Conservation (phyloP, 2,329 filamentous ascomycete genomes). For the Scedosporium dehoogii region DNA sequence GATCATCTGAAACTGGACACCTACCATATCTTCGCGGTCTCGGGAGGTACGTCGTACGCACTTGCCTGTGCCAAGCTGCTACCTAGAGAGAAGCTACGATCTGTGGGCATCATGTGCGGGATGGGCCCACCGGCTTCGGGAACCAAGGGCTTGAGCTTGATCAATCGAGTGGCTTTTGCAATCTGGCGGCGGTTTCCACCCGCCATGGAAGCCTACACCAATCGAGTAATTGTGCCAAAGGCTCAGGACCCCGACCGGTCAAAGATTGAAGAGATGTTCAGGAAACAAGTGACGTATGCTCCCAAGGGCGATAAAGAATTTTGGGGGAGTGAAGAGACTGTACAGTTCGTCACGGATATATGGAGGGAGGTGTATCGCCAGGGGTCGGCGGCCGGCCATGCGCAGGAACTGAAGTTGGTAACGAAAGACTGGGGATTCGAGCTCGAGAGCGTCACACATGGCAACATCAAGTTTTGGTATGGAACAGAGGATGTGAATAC, state of each 20-base stretch:
- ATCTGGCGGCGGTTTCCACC: background rate
- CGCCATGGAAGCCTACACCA: background rate
- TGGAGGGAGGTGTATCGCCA: background rate
- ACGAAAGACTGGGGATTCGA: constrained; percentile 3
- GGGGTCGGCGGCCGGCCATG: background rate
- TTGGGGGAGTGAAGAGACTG: background rate
- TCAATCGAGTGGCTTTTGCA: background rate
- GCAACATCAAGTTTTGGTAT: constrained; percentile 6
- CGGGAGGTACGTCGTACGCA: constrained; percentile 5
- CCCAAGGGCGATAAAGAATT: background rate
- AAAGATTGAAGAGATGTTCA: background rate
- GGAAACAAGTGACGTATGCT: background rate
- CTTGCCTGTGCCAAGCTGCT: constrained; percentile 7
- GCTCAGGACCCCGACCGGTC: background rate
- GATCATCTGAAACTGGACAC: constrained; percentile 2
- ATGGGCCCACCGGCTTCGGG: constrained; percentile 1
- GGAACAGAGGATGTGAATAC: constrained; percentile 5
- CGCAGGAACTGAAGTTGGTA: background rate
- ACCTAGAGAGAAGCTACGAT: constrained; percentile 1
- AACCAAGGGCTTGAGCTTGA: background rate
- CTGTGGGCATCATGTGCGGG: constrained; percentile 6
- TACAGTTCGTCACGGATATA: background rate
- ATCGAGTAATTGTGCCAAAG: background rate
- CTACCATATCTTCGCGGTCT: constrained; percentile 4
- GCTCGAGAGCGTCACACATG: constrained; percentile 4